A percentile compares a stretch with the other conserved stretches of the same genome.
These are phyloP conservation scores for Pestalotiopsis sp. DNA, from an alignment of 2,329 filamentous ascomycete species.

Conservation along the genomic window DNA sequence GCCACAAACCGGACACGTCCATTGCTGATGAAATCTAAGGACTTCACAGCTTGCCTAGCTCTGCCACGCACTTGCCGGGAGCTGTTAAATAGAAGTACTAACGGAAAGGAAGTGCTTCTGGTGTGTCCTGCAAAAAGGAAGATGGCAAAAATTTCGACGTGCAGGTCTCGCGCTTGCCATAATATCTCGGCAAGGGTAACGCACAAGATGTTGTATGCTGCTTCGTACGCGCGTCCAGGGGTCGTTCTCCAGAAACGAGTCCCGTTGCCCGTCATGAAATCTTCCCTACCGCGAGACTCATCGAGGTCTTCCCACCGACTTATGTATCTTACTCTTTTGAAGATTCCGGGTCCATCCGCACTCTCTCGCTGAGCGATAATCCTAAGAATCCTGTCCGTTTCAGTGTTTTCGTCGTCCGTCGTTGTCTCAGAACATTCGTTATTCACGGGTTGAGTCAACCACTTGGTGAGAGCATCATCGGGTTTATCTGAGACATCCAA, in stretches of 20 bases:
- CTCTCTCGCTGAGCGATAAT: neutral
- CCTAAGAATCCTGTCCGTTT: neutral
- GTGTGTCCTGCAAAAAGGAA: no score
- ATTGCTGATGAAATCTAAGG: no score
- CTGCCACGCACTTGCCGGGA: no score
- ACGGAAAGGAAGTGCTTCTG: no score
- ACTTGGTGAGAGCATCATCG: neutral
- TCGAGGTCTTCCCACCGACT: neutral
- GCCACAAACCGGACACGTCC: no score
- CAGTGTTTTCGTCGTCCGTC: neutral
- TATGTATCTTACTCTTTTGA: neutral
- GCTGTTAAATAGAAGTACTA: no score
- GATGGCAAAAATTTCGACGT: no score
- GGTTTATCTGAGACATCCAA: neutral
- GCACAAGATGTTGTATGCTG: no score
- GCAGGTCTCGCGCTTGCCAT: no score
- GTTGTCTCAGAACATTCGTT: neutral
- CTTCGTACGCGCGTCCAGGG: no score
- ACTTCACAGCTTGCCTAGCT: no score
- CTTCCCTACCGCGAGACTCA: neutral
- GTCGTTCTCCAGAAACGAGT: neutral
- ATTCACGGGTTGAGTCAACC: neutral
- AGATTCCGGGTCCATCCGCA: neutral
- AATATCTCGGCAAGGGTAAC: no score
- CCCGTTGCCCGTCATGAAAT: neutral